Conservation (phyloP, 495 filamentous ascomycete genomes). For the Neurospora sp. region DNA sequence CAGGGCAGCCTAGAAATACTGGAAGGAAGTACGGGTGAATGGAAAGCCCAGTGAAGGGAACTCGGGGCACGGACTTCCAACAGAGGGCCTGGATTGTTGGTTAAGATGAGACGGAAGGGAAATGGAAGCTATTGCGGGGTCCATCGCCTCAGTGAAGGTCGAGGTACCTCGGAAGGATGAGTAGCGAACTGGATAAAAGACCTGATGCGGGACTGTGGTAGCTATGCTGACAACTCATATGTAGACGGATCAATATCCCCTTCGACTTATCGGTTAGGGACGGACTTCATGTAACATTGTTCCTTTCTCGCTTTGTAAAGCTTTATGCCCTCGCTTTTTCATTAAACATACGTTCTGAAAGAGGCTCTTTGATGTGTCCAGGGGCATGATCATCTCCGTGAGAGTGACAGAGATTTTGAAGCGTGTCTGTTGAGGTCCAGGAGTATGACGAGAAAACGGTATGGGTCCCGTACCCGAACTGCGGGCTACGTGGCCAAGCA, state of each 20-base stretch:
- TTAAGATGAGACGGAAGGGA: not conserved
- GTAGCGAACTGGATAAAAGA: too few relatives aligned
- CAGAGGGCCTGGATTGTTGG: not conserved
- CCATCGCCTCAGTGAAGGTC: not conserved
- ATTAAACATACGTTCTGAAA: not conserved
- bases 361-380: not conserved
- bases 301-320: not conserved
- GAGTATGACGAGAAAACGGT: not conserved
- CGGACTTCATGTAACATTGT: too few relatives aligned
- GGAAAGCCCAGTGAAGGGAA: too few relatives aligned
- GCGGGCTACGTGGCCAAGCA: not conserved
- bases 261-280: too few relatives aligned
- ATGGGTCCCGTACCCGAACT: not conserved
- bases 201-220: too few relatives aligned
- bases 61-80: not conserved
- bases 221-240: too few relatives aligned
- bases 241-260: too few relatives aligned
- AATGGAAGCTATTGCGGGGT: not conserved
- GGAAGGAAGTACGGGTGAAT: too few relatives aligned
- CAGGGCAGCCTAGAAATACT: not conserved
- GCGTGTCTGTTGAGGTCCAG: not conserved
- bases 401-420: not conserved
- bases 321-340: not conserved
- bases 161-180: not conserved
- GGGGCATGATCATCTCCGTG: not conserved